Conservation (phyloP, 768 basidiomycete species). For the Collybia nuda region DNA sequence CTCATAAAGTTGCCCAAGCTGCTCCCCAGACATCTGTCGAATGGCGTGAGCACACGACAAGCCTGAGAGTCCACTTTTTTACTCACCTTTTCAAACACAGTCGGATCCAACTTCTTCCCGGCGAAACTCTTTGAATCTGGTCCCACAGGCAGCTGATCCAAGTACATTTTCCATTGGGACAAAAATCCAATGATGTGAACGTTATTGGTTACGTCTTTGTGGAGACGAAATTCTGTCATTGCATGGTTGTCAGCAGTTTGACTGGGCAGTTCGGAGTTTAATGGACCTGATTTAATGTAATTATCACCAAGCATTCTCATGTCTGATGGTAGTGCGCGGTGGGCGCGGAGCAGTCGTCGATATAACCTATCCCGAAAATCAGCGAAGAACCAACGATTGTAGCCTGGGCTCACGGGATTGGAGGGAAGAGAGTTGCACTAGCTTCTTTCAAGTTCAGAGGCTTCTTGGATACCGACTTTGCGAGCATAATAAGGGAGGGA, state of each 20-base stretch:
- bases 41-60: constrained; percentile 2
- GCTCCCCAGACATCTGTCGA: constrained; percentile 81
- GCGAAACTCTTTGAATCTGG: constrained; percentile 44
- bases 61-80: background rate
- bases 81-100: constrained; percentile 72
- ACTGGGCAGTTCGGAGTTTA: background rate
- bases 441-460: constrained; percentile 62
- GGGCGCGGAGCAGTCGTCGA: constrained; percentile 77
- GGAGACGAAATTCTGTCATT: constrained; percentile 81
- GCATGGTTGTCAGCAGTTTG: constrained; percentile 1
- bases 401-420: constrained; percentile 63
- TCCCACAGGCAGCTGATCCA: constrained; percentile 65
- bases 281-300: constrained; percentile 78
- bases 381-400: background rate
- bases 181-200: constrained; percentile 93
- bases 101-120: constrained; percentile 70
- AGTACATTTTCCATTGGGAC: constrained; percentile 92
- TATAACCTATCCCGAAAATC: constrained; percentile 57
- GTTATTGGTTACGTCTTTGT: constrained; percentile 78
- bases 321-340: constrained; percentile 68
- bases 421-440: constrained; percentile 74
- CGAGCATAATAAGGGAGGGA: constrained; percentile 41
- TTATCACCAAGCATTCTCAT: constrained; percentile 85
- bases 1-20: constrained; percentile 92
- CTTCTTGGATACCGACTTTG: constrained; percentile 55